A percentile compares a stretch with the other conserved stretches of the same genome.
Conservation (phyloP, 441 rosid species). For the Syzygium syzygioides region DNA sequence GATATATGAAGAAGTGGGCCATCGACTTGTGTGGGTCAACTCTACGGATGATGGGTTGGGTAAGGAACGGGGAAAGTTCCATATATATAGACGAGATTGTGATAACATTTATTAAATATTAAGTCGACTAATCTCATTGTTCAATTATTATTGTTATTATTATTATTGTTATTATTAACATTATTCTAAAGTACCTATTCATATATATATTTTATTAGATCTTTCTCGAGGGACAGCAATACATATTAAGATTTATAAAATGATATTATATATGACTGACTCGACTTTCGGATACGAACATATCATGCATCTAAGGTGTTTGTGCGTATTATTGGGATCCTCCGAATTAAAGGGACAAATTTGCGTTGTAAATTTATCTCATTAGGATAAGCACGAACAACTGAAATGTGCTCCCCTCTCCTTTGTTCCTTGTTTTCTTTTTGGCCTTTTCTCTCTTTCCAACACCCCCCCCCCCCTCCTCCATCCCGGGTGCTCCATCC, state of each 20-base stretch:
- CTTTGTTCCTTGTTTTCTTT: background rate
- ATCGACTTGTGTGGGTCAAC: constrained; percentile 46
- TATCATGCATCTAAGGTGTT: background rate
- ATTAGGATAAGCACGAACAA: background rate
- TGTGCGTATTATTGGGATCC: background rate
- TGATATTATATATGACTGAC: background rate
- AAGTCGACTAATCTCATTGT: background rate
- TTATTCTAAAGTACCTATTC: background rate
- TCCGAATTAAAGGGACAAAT: background rate
- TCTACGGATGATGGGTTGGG: background rate
- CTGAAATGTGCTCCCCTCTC: background rate
- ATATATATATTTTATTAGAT: background rate
- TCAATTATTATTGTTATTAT: background rate
- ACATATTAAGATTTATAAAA: background rate
- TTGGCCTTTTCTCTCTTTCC: background rate
- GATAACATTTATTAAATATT: background rate
- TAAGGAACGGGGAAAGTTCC: constrained; percentile 42
- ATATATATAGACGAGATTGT: background rate
- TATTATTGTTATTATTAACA: background rate
- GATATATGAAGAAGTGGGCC: constrained; percentile 14
- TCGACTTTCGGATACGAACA: background rate
- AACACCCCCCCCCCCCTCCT: too few relatives aligned
- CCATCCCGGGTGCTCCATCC: background rate
- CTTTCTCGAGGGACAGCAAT: background rate
- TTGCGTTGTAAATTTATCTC: background rate